phyloP scores from a whole-genome alignment of 1,284 basidiomycete genomes.

The Grifola frondosa region DNA sequence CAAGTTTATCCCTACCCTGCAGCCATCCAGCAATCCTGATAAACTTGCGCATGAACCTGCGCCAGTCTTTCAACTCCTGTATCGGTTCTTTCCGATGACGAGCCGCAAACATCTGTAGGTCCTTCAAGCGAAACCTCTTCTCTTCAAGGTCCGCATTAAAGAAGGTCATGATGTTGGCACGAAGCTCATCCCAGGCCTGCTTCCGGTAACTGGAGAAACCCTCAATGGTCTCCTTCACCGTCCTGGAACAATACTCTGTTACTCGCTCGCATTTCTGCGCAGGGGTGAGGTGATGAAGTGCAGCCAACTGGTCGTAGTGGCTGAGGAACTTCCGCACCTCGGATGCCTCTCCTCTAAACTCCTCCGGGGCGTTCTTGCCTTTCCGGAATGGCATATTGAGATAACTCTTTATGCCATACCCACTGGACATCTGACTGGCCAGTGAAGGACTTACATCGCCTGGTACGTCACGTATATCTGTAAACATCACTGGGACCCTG shows the following conservation, averaged over 20 bases:
- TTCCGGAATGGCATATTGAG: too few relatives aligned
- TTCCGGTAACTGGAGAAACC: not conserved
- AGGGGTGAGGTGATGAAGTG: slow-evolving; percentile 1
- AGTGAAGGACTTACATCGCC: too few relatives aligned
- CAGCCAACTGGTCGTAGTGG: slow-evolving; percentile 1
- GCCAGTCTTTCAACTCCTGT: slow-evolving; percentile 1
- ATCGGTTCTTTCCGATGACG: not conserved
- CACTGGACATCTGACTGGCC: too few relatives aligned
- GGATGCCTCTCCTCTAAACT: slow-evolving; percentile 1
- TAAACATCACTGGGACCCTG: too few relatives aligned
- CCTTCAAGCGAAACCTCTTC: slow-evolving; percentile 1
- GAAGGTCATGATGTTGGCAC: slow-evolving; percentile 1
- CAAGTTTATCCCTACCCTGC: not conserved
- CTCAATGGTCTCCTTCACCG: slow-evolving; percentile 3
- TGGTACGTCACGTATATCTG: too few relatives aligned
- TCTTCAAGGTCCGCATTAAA: slow-evolving; percentile 5
- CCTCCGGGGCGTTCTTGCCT: slow-evolving; percentile 5
- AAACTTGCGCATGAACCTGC: not conserved
- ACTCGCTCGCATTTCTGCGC: slow-evolving; percentile 4
- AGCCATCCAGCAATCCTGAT: slow-evolving; percentile 3
- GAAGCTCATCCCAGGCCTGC: not conserved
- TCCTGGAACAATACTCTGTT: slow-evolving; percentile 1
- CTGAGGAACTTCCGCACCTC: slow-evolving; percentile 1
- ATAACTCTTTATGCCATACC: too few relatives aligned
- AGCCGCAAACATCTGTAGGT: not conserved